A percentile compares a stretch with the other conserved stretches of the same genome.
These are phyloP conservation scores for Neopestalotiopsis sp. DNA, from an alignment of 2,329 filamentous ascomycete genomes.

Conservation along the genomic window DNA sequence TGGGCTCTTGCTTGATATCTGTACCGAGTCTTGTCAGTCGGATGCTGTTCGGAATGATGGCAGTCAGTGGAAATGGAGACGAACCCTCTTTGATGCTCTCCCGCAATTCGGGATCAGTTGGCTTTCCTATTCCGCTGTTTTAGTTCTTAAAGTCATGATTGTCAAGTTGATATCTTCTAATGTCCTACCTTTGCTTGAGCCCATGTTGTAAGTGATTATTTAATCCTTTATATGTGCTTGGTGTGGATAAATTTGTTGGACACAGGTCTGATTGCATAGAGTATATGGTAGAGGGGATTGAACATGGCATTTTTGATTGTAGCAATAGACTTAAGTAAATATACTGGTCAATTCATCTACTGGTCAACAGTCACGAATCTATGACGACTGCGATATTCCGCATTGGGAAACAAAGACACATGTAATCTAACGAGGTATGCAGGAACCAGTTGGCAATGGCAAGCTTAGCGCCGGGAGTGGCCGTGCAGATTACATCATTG, in stretches of 20 bases:
- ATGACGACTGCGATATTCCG: conserved; percentile 14
- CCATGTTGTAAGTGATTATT: conserved; percentile 5
- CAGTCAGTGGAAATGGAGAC: background rate
- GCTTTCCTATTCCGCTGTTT: conserved; percentile 35
- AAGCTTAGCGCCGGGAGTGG: conserved; percentile 13
- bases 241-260: too few relatives aligned
- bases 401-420: background rate
- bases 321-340: background rate
- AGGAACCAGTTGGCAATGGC: conserved; percentile 4
- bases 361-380: background rate
- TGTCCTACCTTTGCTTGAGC: conserved; percentile 11
- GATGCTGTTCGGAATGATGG: background rate
- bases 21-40: background rate
- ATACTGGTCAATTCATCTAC: background rate
- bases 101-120: conserved; percentile 45
- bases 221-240: too few relatives aligned
- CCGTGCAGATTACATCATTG: conserved; percentile 14
- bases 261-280: too few relatives aligned
- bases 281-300: background rate
- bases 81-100: conserved; percentile 45
- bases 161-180: background rate
- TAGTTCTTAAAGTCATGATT: too few relatives aligned
- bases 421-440: background rate
- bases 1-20: conserved; percentile 49
- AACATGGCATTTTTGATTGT: background rate